Evolutionary conservation across 192 early-diverging fungal genomes (phyloP), one percentile per base, ranked within the genome.

Genomic region (Gryganskiella cystojenkinii): DNA sequence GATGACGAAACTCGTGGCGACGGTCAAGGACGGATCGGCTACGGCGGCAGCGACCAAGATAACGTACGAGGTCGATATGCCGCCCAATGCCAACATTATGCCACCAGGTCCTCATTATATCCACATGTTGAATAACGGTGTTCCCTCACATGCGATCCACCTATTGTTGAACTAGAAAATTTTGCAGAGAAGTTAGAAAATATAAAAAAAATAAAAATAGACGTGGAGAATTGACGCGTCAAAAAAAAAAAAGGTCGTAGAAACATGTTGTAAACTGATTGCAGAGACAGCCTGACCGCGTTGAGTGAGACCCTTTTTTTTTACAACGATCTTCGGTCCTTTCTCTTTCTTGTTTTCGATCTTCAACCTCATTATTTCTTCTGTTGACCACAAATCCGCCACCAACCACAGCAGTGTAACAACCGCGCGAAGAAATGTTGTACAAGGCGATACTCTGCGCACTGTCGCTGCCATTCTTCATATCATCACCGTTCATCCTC

Each of bases 101-200:
- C 80, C 88, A n/a, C 88, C 88, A 19, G 88, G 80, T 17, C 83
- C 78, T 31, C 79, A 71, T 59, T 88, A 81, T 40, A 56, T 89
- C 25, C 81, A 83, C 37, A 67, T 86, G 10, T 46, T 88, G 20
- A 79, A 82, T 59, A 75, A 83, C 40, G 88, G 88, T 25, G 81
- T 85, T 0, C 85, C 88, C 2, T 69, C 74, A 0, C 53, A 69
- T 2, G 74, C 74, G 5, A 14, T 45, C 11, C 74, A 68, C n/a
- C 49, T 78, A 14, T 43, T 78, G 27, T 47, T 78, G 3, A 78
- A 78, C 56, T 78, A 76, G 33, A 61, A 30, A 15, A 19, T 34
- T n/a, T 8, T 24, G 24, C 10, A 27, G 31, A 33, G 49, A 37
- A 27, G 14, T n/a, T 28, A 55, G 22, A 28, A 10, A 33, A 55